Evolutionary conservation across 2,329 filamentous ascomycete genomes (phyloP).

Genomic region (Aphanocladium album): DNA sequence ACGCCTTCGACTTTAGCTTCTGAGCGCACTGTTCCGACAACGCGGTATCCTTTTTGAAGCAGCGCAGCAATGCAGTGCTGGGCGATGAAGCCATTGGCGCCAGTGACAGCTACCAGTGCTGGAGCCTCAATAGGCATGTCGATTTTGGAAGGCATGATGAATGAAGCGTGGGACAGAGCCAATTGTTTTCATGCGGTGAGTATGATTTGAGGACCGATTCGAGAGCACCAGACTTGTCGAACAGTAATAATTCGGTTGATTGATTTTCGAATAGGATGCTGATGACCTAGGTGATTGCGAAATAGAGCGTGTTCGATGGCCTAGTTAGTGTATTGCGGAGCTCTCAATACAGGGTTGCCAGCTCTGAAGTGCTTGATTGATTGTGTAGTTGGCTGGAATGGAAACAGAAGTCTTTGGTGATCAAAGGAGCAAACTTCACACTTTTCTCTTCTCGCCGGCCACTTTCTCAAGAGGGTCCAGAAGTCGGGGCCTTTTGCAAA

Average conservation of each 20-base stretch:
- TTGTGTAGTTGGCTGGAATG: no score
- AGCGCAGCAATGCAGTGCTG: slow-evolving; percentile 33
- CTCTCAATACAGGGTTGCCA: no score
- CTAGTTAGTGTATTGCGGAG: no score
- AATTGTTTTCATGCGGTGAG: no score
- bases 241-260: no score
- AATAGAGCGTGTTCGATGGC: no score
- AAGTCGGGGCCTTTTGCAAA: not conserved
- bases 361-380: no score
- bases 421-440: not conserved
- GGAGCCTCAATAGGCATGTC: slow-evolving; percentile 21
- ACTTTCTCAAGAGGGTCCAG: not conserved
- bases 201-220: no score
- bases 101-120: slow-evolving; percentile 33
- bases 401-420: not conserved
- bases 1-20: slow-evolving; percentile 22
- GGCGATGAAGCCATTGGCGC: slow-evolving; percentile 38
- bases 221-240: no score
- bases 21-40: slow-evolving; percentile 36
- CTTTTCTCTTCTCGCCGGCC: not conserved
- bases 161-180: not conserved
- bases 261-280: no score
- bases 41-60: slow-evolving; percentile 30
- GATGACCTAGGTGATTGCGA: no score
- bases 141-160: slow-evolving; percentile 22